Percentiles rank a stretch among this genome's conserved stretches.
phyloP scores from a whole-genome alignment of 495 filamentous ascomycete genomes.

The Patellaria atrata region DNA sequence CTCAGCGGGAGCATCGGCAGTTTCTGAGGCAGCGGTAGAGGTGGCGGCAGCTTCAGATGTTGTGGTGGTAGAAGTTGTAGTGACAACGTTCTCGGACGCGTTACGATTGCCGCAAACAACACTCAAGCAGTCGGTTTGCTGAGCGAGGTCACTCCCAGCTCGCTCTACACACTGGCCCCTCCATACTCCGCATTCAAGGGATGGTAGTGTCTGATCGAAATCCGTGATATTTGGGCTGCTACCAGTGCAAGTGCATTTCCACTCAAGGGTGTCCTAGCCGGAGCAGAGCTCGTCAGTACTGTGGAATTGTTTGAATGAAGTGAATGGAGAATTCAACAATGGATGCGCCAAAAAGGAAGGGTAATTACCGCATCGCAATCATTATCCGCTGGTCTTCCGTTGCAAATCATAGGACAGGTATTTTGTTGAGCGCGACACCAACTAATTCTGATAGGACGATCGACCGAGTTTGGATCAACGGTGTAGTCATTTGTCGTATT shows the following conservation, averaged over 20 bases:
- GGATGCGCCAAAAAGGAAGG: neutral
- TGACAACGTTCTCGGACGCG: constrained; percentile 23
- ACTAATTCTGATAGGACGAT: constrained; percentile 3
- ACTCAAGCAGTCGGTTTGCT: constrained; percentile 32
- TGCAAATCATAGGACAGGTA: constrained; percentile 28
- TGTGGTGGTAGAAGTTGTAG: constrained; percentile 9
- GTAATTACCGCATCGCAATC: constrained; percentile 24
- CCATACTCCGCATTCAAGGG: constrained; percentile 39
- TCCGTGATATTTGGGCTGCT: constrained; percentile 36
- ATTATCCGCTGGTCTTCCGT: constrained; percentile 21
- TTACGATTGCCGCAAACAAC: constrained; percentile 37
- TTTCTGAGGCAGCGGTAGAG: constrained; percentile 13
- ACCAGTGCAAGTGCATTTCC: constrained; percentile 40
- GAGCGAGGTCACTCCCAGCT: constrained; percentile 32
- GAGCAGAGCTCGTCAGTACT: neutral
- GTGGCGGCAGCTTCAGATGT: constrained; percentile 12
- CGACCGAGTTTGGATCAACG: constrained; percentile 17
- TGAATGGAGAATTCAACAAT: neutral
- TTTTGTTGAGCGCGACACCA: constrained; percentile 26
- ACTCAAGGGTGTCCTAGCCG: constrained; percentile 34
- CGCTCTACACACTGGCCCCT: constrained; percentile 36
- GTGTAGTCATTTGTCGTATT: constrained; percentile 10
- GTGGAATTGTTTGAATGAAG: neutral
- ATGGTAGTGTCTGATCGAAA: constrained; percentile 43
- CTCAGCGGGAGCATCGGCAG: constrained; percentile 19